Conservation (phyloP, 2,329 filamentous ascomycete genomes). For the Didymella arachidicola region DNA sequence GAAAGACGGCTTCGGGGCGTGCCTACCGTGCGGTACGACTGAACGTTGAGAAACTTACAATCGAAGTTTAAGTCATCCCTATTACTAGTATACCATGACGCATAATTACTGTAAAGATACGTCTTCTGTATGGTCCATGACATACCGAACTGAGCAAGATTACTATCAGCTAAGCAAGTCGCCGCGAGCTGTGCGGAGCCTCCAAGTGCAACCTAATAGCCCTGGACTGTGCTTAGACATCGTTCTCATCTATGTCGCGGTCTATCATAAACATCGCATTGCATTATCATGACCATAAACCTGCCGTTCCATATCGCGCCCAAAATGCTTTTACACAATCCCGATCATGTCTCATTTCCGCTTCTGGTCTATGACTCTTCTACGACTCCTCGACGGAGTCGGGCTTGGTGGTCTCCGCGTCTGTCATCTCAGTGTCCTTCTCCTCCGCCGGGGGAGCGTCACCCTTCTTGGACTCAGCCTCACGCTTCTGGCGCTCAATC, state of each 20-base stretch:
- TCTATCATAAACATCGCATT: conserved; percentile 40
- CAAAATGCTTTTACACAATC: conserved; percentile 34
- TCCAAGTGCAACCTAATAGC: too few relatives aligned
- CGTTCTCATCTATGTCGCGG: conserved; percentile 33
- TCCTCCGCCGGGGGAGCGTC: conserved; percentile 48
- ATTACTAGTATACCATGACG: too few relatives aligned
- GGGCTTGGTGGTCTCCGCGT: conserved; percentile 58
- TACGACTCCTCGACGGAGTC: conserved; percentile 51
- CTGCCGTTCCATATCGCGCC: conserved; percentile 21
- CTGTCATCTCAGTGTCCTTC: conserved; percentile 66
- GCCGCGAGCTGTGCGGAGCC: too few relatives aligned
- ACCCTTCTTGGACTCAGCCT: conserved; percentile 72
- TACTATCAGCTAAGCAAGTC: too few relatives aligned
- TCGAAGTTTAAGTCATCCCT: too few relatives aligned
- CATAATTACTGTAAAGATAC: too few relatives aligned
- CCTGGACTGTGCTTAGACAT: not conserved
- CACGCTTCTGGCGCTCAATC: conserved; percentile 77
- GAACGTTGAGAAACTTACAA: too few relatives aligned
- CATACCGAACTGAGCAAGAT: too few relatives aligned
- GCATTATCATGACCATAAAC: conserved; percentile 36
- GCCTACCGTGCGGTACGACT: too few relatives aligned
- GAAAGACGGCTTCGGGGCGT: too few relatives aligned
- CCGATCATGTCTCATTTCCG: conserved; percentile 20
- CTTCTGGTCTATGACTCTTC: conserved; percentile 13
- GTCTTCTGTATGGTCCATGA: too few relatives aligned